Evolutionary conservation across 2,329 filamentous ascomycete species (phyloP).

Genomic region (Hymenoscyphus albidus): DNA sequence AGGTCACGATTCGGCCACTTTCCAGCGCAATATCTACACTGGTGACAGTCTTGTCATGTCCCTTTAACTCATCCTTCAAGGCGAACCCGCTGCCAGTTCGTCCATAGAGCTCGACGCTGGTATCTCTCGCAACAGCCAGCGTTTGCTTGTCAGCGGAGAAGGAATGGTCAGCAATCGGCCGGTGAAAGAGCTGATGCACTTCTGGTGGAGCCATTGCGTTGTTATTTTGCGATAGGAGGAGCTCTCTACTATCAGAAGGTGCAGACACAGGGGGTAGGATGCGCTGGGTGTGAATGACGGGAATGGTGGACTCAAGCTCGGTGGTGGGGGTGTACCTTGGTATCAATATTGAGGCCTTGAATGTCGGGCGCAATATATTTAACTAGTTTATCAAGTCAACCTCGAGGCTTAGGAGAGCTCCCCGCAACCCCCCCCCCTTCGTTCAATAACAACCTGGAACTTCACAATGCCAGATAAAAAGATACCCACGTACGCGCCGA

Average conservation of each 20-base stretch:
- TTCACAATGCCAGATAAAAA: constrained; percentile 34
- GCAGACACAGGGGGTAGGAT: constrained; percentile 3
- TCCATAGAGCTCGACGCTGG: constrained; percentile 82
- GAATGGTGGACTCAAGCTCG: neutral
- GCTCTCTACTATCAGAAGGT: constrained; percentile 88
- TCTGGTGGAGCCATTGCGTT: constrained; percentile 74
- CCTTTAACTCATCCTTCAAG: constrained; percentile 91
- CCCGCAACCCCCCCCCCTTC: constrained; percentile 6
- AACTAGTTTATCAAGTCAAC: neutral
- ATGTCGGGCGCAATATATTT: neutral
- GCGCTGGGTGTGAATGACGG: neutral
- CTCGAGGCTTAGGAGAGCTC: neutral
- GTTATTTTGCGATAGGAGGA: constrained; percentile 70
- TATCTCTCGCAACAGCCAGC: constrained; percentile 87
- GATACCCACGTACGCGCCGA: constrained; percentile 59
- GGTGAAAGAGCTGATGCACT: constrained; percentile 95
- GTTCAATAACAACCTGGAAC: constrained; percentile 1
- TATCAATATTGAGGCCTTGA: neutral
- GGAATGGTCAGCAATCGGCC: constrained; percentile 94
- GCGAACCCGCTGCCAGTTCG: constrained; percentile 70
- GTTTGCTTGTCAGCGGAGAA: constrained; percentile 90
- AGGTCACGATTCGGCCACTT: constrained; percentile 92
- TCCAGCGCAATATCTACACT: constrained; percentile 91
- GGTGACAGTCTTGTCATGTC: constrained; percentile 95
- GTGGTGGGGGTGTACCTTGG: neutral